These are phyloP conservation scores for Nitzschia inconspicua DNA, from an alignment of 108 stramenopile species.

Conservation along the genomic window DNA sequence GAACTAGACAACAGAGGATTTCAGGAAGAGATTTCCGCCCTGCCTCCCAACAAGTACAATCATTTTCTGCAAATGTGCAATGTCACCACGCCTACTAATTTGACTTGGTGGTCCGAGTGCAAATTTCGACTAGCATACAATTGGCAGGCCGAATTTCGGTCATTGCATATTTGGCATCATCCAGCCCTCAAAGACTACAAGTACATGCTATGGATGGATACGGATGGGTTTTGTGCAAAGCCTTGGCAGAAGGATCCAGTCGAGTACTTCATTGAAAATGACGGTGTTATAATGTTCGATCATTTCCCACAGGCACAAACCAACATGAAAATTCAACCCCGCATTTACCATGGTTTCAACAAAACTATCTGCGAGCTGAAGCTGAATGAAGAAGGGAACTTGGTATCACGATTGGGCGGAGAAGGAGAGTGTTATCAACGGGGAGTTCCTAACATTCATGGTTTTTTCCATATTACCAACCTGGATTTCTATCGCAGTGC, in stretches of 20 bases:
- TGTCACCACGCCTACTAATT: neutral
- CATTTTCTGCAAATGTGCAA: constrained; percentile 28
- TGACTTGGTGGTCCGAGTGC: constrained; percentile 30
- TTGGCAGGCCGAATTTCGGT: constrained; percentile 43
- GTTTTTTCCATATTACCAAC: constrained; percentile 47
- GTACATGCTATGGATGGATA: constrained; percentile 48
- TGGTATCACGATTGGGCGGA: too few species aligned
- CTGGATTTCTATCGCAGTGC: constrained; percentile 37
- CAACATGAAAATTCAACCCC: neutral
- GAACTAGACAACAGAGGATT: constrained; percentile 36
- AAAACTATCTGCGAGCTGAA: neutral
- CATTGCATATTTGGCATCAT: constrained; percentile 37
- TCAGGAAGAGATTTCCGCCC: constrained; percentile 26
- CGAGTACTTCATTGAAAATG: constrained; percentile 20
- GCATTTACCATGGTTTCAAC: neutral
- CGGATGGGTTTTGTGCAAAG: constrained; percentile 35
- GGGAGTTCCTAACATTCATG: constrained; percentile 20
- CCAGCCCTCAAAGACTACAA: constrained; percentile 30
- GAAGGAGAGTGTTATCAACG: too few species aligned
- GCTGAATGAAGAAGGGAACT: neutral
- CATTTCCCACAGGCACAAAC: constrained; percentile 5
- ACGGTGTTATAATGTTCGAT: constrained; percentile 34
- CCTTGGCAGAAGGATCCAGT: constrained; percentile 40
- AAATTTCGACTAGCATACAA: constrained; percentile 22
- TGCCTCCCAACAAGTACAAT: constrained; percentile 1